A percentile compares a stretch with the other conserved stretches of the same genome.
These are phyloP conservation scores for Jamesozyma piceae DNA, from an alignment of 805 yeast genomes.

Conservation along the genomic window DNA sequence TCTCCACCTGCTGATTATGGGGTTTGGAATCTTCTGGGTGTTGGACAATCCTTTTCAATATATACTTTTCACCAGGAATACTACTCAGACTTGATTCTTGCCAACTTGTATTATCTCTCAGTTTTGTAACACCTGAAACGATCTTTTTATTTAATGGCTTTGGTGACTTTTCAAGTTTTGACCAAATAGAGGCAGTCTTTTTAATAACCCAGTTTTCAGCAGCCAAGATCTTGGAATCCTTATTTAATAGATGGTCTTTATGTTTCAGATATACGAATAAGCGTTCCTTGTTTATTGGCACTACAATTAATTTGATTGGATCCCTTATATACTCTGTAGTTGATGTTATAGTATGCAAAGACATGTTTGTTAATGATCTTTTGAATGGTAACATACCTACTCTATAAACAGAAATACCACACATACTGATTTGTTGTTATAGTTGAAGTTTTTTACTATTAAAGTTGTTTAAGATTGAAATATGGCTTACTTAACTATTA, in stretches of 20 bases:
- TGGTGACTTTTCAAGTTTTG: conserved; percentile 46
- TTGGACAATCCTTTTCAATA: conserved; percentile 29
- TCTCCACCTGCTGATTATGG: conserved; percentile 5
- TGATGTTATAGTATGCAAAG: not conserved
- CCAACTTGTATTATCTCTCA: conserved; percentile 64
- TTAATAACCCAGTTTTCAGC: conserved; percentile 38
- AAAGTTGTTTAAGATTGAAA: too few relatives aligned
- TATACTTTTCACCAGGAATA: conserved; percentile 58
- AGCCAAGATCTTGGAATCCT: conserved; percentile 30
- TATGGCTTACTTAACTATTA: too few relatives aligned
- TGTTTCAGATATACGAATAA: conserved; percentile 66
- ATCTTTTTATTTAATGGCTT: conserved; percentile 48
- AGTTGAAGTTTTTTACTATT: too few relatives aligned
- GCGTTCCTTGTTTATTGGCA: conserved; percentile 59
- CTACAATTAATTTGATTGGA: conserved; percentile 53
- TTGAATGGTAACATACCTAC: not conserved
- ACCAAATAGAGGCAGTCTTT: conserved; percentile 55
- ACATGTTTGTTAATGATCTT: not conserved
- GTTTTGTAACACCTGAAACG: conserved; percentile 41
- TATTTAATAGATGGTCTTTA: conserved; percentile 29
- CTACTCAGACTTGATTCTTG: conserved; percentile 67
- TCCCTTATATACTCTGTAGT: conserved; percentile 19
- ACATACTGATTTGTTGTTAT: too few relatives aligned
- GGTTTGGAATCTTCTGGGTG: conserved; percentile 7
- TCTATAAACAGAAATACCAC: too few relatives aligned